Evolutionary conservation across 345 rosid genomes (phyloP), one percentile per base, ranked within the genome.

Genomic region (Geranium rotundifolium): DNA sequence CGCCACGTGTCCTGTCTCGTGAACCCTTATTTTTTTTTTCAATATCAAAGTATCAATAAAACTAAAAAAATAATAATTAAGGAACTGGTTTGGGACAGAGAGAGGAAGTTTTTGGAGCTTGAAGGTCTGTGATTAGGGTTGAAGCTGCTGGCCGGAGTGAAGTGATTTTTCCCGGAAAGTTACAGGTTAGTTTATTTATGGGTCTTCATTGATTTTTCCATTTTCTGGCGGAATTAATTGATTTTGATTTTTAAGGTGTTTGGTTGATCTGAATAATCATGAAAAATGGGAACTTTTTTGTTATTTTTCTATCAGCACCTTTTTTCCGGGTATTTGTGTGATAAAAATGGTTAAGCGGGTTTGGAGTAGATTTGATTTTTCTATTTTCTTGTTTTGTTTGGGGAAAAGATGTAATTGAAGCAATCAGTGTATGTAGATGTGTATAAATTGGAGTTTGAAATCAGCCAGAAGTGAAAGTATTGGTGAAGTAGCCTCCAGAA

Each of bases 1-100:
- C n/a, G 79, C 72, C 88, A 85, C 90, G 91, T 84, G 95, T 79
- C 84, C 18, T 18, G 54, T 23, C 58, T 59, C 29, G 17, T 72
- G 74, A 23, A 63, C 75, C 67, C 60, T 31, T 54, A 8, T 34
- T 34, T 34, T 57, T 64, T 65, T 52, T 69, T 65, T 41, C 66
- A 72, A 57, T 55, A 72, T 69, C 50, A 54, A 62, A 71, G 65
- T 46, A 64, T 52, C 29, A 54, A 14, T 30, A 20, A 56, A 27
- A 19, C 7, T 34, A 66, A 19, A 50, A 61, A 10, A 7, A 60
- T 58, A 49, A 8, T 54, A 58, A 37, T 37, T 0, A 13, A 46
- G 30, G 41, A 20, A 61, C 66, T 56, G 18, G 12, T 59, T 18
- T 54, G 34, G 31, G 18, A 31, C 46, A 70, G 69, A 64, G 59